Evolutionary conservation across 176 grass and related monocot species (phyloP).

Genomic region (Rhynchospora pubera): DNA sequence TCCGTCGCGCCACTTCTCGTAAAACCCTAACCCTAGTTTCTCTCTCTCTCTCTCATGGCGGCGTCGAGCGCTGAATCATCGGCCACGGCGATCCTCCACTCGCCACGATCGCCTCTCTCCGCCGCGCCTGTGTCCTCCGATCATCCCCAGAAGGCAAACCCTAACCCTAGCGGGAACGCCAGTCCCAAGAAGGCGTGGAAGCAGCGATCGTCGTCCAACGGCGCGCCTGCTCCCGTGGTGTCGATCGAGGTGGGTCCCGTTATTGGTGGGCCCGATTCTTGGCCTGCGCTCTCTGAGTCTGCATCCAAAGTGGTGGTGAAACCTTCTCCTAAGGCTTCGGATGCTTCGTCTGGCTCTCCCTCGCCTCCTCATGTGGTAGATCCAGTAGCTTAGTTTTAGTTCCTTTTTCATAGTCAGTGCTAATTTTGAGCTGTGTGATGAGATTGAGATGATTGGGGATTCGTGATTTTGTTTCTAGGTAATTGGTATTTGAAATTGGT

Average conservation of each 20-base stretch:
- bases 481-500: background rate
- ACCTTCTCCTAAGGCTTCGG: conserved; percentile 35
- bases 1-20: conserved; percentile 32
- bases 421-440: background rate
- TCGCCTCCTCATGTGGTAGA: conserved; percentile 38
- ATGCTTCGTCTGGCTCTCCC: conserved; percentile 6
- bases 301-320: conserved; percentile 28
- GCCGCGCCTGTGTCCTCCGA: background rate
- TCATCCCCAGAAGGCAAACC: background rate
- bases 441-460: background rate
- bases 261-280: conserved; percentile 54
- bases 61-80: conserved; percentile 35
- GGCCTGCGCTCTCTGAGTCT: conserved; percentile 76
- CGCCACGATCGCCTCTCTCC: conserved; percentile 18
- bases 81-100: conserved; percentile 13
- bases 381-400: background rate
- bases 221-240: conserved; percentile 22
- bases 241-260: conserved; percentile 32
- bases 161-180: background rate
- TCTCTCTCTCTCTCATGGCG: conserved; percentile 14
- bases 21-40: conserved; percentile 26
- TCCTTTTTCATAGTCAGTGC: background rate
- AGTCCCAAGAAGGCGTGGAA: conserved; percentile 29
- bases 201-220: conserved; percentile 38
- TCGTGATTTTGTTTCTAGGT: background rate